Conservation (phyloP, 108 stramenopile genomes). For the Fragilariopsis cylindrus region DNA sequence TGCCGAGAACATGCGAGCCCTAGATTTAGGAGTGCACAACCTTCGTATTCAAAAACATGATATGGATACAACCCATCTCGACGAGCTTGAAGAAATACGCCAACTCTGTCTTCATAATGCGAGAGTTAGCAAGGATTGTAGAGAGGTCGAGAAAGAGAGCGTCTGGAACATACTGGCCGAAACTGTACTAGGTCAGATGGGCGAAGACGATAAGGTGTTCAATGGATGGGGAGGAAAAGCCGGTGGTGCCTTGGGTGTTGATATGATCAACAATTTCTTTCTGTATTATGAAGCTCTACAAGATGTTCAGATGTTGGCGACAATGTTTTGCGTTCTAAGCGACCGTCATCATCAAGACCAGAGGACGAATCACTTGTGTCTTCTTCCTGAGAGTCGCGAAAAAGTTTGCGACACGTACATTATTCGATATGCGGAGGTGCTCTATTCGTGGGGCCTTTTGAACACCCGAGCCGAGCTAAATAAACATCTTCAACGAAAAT, state of each 20-base stretch:
- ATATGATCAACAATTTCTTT: slow-evolving; percentile 57
- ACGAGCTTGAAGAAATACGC: slow-evolving; percentile 28
- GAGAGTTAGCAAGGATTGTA: slow-evolving; percentile 42
- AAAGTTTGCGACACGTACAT: slow-evolving; percentile 70
- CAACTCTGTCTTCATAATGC: slow-evolving; percentile 73
- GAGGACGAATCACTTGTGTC: slow-evolving; percentile 23
- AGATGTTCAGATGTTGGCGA: slow-evolving; percentile 80
- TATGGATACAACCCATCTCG: neutral
- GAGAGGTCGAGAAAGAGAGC: slow-evolving; percentile 61
- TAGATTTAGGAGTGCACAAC: slow-evolving; percentile 23
- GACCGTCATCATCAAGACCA: slow-evolving; percentile 19
- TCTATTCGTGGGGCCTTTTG: slow-evolving; percentile 75
- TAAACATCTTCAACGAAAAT: slow-evolving; percentile 55
- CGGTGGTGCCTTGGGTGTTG: slow-evolving; percentile 64
- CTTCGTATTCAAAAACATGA: slow-evolving; percentile 15
- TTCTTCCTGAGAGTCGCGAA: slow-evolving; percentile 52
- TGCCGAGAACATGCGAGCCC: neutral
- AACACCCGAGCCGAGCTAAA: slow-evolving; percentile 64
- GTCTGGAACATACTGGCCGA: slow-evolving; percentile 76
- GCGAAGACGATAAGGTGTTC: slow-evolving; percentile 34
- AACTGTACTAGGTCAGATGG: slow-evolving; percentile 42
- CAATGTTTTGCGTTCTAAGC: slow-evolving; percentile 76
- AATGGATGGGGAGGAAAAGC: slow-evolving; percentile 70
- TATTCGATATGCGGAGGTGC: slow-evolving; percentile 54
- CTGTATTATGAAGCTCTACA: slow-evolving; percentile 69